A percentile compares a stretch with the other conserved stretches of the same genome.
Conservation (phyloP, 225 moss, liverwort and hornwort genomes). For the Physcomitrium patens region DNA sequence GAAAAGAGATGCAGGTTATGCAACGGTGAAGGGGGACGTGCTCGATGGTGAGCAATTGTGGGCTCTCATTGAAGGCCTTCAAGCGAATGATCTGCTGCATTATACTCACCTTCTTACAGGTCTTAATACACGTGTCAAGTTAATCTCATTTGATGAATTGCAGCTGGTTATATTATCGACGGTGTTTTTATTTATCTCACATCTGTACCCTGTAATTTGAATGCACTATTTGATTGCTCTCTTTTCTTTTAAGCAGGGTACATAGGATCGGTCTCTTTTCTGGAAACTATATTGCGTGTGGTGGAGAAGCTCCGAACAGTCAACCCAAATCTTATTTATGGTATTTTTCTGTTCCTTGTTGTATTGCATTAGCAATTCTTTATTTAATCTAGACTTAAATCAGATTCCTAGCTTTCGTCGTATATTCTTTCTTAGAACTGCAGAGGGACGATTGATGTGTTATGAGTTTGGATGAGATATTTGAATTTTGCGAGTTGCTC, state of each 20-base stretch:
- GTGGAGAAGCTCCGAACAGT: slow-evolving; percentile 77
- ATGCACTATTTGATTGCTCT: neutral
- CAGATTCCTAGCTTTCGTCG: neutral
- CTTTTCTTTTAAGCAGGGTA: slow-evolving; percentile 60
- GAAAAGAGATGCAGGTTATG: slow-evolving; percentile 77
- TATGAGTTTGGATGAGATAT: slow-evolving; percentile 6
- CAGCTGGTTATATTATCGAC: neutral
- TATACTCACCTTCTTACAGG: slow-evolving; percentile 97
- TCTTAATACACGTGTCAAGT: slow-evolving; percentile 24
- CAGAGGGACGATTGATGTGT: neutral
- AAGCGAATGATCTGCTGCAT: slow-evolving; percentile 74
- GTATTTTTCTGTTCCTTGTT: slow-evolving; percentile 40
- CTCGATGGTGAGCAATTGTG: slow-evolving; percentile 88
- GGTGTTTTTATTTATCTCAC: neutral
- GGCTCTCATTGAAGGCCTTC: slow-evolving; percentile 89
- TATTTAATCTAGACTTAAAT: neutral
- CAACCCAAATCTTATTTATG: slow-evolving; percentile 93
- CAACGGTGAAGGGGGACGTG: slow-evolving; percentile 75
- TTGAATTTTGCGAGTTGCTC: slow-evolving; percentile 6
- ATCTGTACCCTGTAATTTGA: slow-evolving; percentile 5
- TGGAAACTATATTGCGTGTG: slow-evolving; percentile 85
- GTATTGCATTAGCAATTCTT: slow-evolving; percentile 14
- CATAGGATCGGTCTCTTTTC: slow-evolving; percentile 86
- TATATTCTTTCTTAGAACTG: slow-evolving; percentile 9
- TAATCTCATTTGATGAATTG: neutral